Conservation (phyloP, 2,329 filamentous ascomycete genomes). For the Nannizzia gypsea region DNA sequence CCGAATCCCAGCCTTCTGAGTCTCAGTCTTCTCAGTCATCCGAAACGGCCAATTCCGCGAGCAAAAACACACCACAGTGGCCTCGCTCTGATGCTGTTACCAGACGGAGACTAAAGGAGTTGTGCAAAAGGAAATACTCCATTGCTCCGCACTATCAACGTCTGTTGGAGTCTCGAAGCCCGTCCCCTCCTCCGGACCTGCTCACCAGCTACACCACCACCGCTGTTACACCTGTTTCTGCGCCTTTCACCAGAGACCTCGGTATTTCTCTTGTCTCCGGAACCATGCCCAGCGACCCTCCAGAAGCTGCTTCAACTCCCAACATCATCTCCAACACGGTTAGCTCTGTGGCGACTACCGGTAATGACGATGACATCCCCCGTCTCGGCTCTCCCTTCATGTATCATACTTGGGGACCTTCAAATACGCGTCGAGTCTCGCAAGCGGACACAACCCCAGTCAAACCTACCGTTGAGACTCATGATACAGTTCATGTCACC, state of each 20-base stretch:
- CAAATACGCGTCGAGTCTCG: constrained; percentile 22
- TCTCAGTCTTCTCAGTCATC: neutral
- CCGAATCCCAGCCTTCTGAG: neutral
- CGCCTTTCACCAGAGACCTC: constrained; percentile 35
- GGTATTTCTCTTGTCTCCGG: constrained; percentile 34
- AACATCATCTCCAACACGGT: neutral
- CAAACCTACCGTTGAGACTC: constrained; percentile 23
- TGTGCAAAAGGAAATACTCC: constrained; percentile 51
- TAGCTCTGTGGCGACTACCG: neutral
- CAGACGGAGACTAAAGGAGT: constrained; percentile 44
- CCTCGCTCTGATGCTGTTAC: constrained; percentile 48
- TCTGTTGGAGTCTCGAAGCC: constrained; percentile 48
- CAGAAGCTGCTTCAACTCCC: constrained; percentile 8
- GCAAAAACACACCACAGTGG: constrained; percentile 29
- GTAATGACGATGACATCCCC: constrained; percentile 15
- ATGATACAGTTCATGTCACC: constrained; percentile 36
- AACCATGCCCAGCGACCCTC: constrained; percentile 29
- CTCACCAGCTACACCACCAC: constrained; percentile 23
- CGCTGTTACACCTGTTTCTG: constrained; percentile 18
- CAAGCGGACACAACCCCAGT: constrained; percentile 14
- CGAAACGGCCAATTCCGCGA: neutral
- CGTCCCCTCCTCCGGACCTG: constrained; percentile 43
- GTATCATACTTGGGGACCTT: constrained; percentile 40
- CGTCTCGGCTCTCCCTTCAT: constrained; percentile 40
- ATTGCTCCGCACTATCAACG: constrained; percentile 54